phyloP scores from a whole-genome alignment of 495 filamentous ascomycete genomes.

The Podospora pseudopauciseta region DNA sequence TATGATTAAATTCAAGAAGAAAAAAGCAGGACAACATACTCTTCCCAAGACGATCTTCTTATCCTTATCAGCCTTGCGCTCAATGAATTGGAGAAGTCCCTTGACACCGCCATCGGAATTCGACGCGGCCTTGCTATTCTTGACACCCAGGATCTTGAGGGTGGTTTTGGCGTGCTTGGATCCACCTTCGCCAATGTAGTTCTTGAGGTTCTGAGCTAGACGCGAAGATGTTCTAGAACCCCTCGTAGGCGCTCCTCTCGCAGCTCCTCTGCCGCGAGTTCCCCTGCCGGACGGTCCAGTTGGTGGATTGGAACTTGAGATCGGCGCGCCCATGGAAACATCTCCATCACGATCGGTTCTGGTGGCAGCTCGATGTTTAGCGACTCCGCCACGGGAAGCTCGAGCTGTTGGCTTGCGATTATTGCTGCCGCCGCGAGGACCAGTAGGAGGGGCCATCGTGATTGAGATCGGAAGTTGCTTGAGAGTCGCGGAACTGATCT shows the following conservation, averaged over 20 bases:
- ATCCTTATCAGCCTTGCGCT: slow-evolving; percentile 66
- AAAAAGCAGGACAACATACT: slow-evolving; percentile 57
- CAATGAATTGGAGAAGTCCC: slow-evolving; percentile 71
- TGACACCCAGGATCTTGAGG: slow-evolving; percentile 66
- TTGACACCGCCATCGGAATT: slow-evolving; percentile 69
- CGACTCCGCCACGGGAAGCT: slow-evolving; percentile 51
- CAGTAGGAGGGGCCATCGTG: slow-evolving; percentile 43
- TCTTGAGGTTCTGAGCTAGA: slow-evolving; percentile 25
- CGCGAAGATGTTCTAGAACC: slow-evolving; percentile 20
- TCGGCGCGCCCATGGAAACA: slow-evolving; percentile 66
- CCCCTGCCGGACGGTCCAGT: slow-evolving; percentile 27
- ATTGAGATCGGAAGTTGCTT: background rate
- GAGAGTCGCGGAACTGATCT: background rate
- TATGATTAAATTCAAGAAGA: slow-evolving; percentile 39
- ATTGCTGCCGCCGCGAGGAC: slow-evolving; percentile 27
- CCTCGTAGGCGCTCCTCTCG: slow-evolving; percentile 12
- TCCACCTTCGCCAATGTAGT: slow-evolving; percentile 15
- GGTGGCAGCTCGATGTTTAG: slow-evolving; percentile 55
- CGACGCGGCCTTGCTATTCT: slow-evolving; percentile 66
- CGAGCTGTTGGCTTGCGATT: background rate
- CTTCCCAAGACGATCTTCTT: slow-evolving; percentile 69
- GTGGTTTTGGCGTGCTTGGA: slow-evolving; percentile 32
- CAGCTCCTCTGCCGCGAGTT: slow-evolving; percentile 21
- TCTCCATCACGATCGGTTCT: slow-evolving; percentile 78
- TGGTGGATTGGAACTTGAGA: slow-evolving; percentile 30